Base-by-base conservation (phyloP, 805 yeast genomes). In the Candida nitratophila region DNA sequence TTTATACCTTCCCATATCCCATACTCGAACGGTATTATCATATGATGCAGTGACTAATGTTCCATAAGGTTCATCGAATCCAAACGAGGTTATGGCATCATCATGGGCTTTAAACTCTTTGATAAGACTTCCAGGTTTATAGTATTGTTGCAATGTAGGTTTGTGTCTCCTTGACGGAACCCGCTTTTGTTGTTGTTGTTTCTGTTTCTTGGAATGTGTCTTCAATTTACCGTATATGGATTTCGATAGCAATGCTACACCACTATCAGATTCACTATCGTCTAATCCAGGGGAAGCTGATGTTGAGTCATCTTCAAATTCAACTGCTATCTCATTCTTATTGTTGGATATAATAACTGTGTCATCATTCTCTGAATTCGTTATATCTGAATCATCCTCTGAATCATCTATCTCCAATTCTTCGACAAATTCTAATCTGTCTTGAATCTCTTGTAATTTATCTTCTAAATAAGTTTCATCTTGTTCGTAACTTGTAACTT, bases 11-110 rank as follows among this genome's bases (percentile, higher is more conserved):
- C 82, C 74, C 52, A 84, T 61, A 65, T 89, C 95, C 96, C 96
- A 89, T 4, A 89, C 84, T 50, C 83, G 73, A 3, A 88, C 83
- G 0, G 84, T 77, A 57, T 82, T 86, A 58, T 88, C 96, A 52
- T 79, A 64, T 12, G 88, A 77, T 0, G 96, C 87, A 15, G 90
- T 76, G 2, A 88, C 90, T 60, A 87, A 53, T 1, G 79, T 79
- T 2, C 89, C 90, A 61, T 81, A 84, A 14, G 91, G 91, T 21
- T 74, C 67, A 55, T 83, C 88, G 57, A 84, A 83, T 50, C 81
- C 89, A 46, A 84, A 57, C 30, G 79, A 70, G 1, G 77, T 71
- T 20, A 85, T 66, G 2, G 75, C 50, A 37, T 71, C 77, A 4
- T 68, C 68, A 53, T 81, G 86, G 1, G 80, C 79, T 15, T 67